These are phyloP conservation scores for Fusarium circinatum DNA, from an alignment of 2,329 filamentous ascomycete genomes.

Conservation along the genomic window DNA sequence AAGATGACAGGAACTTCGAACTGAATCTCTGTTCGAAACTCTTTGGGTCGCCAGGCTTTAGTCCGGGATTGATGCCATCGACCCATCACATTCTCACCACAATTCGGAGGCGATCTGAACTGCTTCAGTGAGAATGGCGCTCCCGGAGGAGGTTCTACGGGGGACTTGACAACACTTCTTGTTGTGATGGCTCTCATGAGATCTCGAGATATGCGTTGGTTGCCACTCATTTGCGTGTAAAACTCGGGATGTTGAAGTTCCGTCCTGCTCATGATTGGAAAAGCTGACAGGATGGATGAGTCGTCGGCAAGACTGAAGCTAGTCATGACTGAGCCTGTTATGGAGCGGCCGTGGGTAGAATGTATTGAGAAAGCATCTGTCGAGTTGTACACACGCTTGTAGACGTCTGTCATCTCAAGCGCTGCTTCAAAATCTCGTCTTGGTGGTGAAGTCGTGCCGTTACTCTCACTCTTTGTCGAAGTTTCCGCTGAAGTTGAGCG, in stretches of 20 bases:
- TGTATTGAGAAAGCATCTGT: slow-evolving; percentile 1
- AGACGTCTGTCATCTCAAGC: slow-evolving; percentile 1
- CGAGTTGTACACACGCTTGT: slow-evolving; percentile 16
- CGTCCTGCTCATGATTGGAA: slow-evolving; percentile 16
- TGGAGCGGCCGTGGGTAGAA: not conserved
- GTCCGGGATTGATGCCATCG: slow-evolving; percentile 14
- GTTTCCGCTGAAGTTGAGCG: slow-evolving; percentile 11
- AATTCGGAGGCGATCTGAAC: slow-evolving; percentile 9
- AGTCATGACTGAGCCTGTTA: slow-evolving; percentile 1
- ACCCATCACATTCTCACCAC: slow-evolving; percentile 13
- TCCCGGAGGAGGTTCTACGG: not conserved
- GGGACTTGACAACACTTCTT: slow-evolving; percentile 9
- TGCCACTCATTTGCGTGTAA: slow-evolving; percentile 5
- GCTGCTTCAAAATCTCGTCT: not conserved
- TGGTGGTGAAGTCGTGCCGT: not conserved
- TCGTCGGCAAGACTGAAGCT: slow-evolving; percentile 21
- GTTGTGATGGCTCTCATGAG: slow-evolving; percentile 21
- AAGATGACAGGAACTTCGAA: slow-evolving; percentile 16
- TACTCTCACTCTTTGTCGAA: not conserved
- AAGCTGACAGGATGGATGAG: slow-evolving; percentile 12
- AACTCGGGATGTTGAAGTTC: slow-evolving; percentile 19
- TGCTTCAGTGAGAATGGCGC: slow-evolving; percentile 20
- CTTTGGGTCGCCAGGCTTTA: slow-evolving; percentile 6
- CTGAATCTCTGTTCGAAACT: slow-evolving; percentile 12
- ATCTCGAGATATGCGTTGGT: slow-evolving; percentile 1